These are phyloP conservation scores for Erodium texanum DNA, from an alignment of 441 rosid species.

Conservation along the genomic window DNA sequence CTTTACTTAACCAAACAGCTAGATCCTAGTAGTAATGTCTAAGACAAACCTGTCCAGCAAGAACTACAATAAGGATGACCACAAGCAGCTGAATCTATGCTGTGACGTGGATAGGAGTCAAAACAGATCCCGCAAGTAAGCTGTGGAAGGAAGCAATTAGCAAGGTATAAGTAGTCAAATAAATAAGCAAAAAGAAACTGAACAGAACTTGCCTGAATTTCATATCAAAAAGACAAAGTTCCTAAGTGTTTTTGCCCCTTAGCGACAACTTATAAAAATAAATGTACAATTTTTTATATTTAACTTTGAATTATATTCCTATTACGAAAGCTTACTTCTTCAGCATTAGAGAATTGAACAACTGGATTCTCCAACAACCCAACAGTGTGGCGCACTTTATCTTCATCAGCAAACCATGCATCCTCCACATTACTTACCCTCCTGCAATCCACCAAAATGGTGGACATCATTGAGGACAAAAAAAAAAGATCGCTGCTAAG, in stretches of 20 bases:
- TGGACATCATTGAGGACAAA: no score
- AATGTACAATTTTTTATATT: not conserved
- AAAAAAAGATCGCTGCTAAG: no score
- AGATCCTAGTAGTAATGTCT: not conserved
- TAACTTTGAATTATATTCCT: no score
- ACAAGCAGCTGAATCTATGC: slow-evolving; percentile 57
- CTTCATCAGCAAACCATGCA: slow-evolving; percentile 95
- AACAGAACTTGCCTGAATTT: not conserved
- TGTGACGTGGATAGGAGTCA: slow-evolving; percentile 43
- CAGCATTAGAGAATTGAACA: slow-evolving; percentile 31
- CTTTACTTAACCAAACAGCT: no score
- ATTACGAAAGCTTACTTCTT: slow-evolving; percentile 35
- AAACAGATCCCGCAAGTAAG: slow-evolving; percentile 83
- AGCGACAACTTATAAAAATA: not conserved
- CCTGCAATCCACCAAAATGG: slow-evolving; percentile 38
- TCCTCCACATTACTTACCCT: slow-evolving; percentile 74
- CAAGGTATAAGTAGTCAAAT: not conserved
- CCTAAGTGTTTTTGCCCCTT: not conserved
- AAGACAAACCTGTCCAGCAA: slow-evolving; percentile 76
- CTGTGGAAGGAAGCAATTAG: slow-evolving; percentile 26
- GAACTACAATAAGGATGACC: slow-evolving; percentile 78
- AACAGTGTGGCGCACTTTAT: slow-evolving; percentile 53
- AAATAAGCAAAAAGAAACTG: no score
- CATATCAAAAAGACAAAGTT: not conserved
- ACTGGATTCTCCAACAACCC: slow-evolving; percentile 61